Evolutionary conservation across 164 flowering plant genomes (phyloP).

Genomic region (Macadamia tetraphylla): DNA sequence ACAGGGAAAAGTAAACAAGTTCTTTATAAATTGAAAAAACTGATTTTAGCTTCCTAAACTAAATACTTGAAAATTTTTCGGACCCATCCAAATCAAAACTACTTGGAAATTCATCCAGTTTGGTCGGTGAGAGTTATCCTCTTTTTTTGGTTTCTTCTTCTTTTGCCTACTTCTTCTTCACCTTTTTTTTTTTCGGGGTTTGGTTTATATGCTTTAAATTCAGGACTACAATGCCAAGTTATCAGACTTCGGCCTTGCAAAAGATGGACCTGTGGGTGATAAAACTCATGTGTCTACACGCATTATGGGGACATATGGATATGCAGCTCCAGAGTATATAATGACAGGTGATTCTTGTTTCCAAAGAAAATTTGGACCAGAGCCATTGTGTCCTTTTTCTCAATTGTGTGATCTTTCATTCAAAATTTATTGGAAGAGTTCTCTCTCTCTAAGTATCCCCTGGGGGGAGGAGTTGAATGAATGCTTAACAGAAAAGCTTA

Average conservation of each 20-base stretch:
- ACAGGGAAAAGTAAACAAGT: no score
- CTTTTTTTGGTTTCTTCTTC: no score
- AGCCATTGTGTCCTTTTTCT: no score
- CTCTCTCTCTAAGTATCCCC: neutral
- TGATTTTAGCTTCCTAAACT: no score
- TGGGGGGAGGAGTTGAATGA: neutral
- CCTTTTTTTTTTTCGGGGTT: no score
- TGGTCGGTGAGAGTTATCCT: no score
- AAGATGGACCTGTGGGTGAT: slow-evolving; percentile 88
- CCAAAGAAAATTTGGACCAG: neutral
- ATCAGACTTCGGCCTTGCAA: slow-evolving; percentile 88
- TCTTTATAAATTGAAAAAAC: no score
- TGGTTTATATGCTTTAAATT: neutral
- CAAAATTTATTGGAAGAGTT: no score
- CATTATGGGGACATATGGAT: slow-evolving; percentile 89
- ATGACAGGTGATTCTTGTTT: slow-evolving; percentile 55
- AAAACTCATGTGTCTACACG: slow-evolving; percentile 89
- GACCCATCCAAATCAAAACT: no score
- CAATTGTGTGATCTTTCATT: neutral
- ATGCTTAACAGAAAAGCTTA: neutral
- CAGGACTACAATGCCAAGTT: slow-evolving; percentile 87
- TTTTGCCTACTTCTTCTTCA: no score
- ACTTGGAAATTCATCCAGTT: no score
- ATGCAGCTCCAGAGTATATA: slow-evolving; percentile 87
- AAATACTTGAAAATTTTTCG: no score